Conservation (phyloP, 1,284 basidiomycete species). For the Ceraceosorus guamensis region DNA sequence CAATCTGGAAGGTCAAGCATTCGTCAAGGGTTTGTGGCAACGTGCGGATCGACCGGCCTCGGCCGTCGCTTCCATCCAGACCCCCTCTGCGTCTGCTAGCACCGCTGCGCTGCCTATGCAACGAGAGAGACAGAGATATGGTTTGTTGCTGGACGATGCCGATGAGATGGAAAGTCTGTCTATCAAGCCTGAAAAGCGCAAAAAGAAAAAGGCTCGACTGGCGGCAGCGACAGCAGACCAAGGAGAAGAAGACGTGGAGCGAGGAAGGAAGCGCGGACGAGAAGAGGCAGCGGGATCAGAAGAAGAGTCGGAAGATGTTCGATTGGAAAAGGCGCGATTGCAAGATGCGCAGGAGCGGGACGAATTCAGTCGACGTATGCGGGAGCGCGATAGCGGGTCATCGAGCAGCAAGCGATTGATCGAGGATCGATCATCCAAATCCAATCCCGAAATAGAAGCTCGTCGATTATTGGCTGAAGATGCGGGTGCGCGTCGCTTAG, state of each 20-base stretch:
- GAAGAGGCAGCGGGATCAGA: slow-evolving; percentile 26
- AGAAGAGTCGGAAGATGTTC: slow-evolving; percentile 62
- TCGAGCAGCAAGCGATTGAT: slow-evolving; percentile 85
- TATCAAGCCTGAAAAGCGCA: slow-evolving; percentile 48
- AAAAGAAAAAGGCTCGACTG: slow-evolving; percentile 61
- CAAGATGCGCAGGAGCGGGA: slow-evolving; percentile 81
- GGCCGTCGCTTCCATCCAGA: slow-evolving; percentile 47
- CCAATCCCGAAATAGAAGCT: slow-evolving; percentile 71
- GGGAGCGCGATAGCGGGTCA: slow-evolving; percentile 72
- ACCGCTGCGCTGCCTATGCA: too few relatives aligned
- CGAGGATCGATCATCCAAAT: slow-evolving; percentile 60
- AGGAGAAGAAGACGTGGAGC: slow-evolving; percentile 50
- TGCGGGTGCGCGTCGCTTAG: slow-evolving; percentile 24
- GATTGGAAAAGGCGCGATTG: slow-evolving; percentile 66
- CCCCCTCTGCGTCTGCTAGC: too few relatives aligned
- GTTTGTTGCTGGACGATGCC: slow-evolving; percentile 27
- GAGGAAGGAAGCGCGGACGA: slow-evolving; percentile 12
- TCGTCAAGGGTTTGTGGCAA: slow-evolving; percentile 68
- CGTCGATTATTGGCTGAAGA: slow-evolving; percentile 62
- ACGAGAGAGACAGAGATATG: slow-evolving; percentile 35
- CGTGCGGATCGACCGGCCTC: slow-evolving; percentile 60
- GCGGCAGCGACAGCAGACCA: too few relatives aligned
- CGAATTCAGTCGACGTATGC: slow-evolving; percentile 82
- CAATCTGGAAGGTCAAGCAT: slow-evolving; percentile 68
- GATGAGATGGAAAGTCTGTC: slow-evolving; percentile 22